A percentile compares a stretch with the other conserved stretches of the same genome.
These are phyloP conservation scores for Floccularia luteovirens DNA, from an alignment of 768 basidiomycete species.

Conservation along the genomic window DNA sequence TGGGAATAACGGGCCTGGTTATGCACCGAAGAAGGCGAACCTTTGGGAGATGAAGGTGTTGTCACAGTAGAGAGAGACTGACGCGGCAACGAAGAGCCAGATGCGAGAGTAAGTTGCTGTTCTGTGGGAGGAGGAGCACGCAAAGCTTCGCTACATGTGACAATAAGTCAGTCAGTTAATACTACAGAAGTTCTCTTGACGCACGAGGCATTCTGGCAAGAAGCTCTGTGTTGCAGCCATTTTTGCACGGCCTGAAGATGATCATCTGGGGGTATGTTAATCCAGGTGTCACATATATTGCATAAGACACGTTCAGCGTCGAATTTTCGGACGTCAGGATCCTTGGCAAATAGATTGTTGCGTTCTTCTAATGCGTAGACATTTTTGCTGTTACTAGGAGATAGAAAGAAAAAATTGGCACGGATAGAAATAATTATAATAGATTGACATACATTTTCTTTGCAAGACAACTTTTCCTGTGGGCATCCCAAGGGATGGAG, in stretches of 20 bases:
- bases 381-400: conserved; percentile 37
- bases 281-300: conserved; percentile 61
- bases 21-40: conserved; percentile 5
- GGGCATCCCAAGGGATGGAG: conserved; percentile 85
- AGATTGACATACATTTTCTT: conserved; percentile 56
- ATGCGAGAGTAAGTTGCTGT: conserved; percentile 6
- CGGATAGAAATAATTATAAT: conserved; percentile 1
- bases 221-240: conserved; percentile 57
- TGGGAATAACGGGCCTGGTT: conserved; percentile 8
- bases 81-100: conserved; percentile 3
- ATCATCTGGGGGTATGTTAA: conserved; percentile 53
- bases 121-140: conserved; percentile 5
- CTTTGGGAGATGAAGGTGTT: conserved; percentile 7
- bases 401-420: background rate
- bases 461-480: conserved; percentile 73
- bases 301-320: conserved; percentile 69
- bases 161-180: background rate
- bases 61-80: conserved; percentile 2
- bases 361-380: conserved; percentile 55
- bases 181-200: background rate
- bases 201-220: conserved; percentile 35
- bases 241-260: conserved; percentile 52
- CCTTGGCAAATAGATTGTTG: conserved; percentile 49
- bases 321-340: conserved; percentile 68
- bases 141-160: conserved; percentile 1